Conservation (phyloP, 2,329 filamentous ascomycete species). For the Fusarium sp. region DNA sequence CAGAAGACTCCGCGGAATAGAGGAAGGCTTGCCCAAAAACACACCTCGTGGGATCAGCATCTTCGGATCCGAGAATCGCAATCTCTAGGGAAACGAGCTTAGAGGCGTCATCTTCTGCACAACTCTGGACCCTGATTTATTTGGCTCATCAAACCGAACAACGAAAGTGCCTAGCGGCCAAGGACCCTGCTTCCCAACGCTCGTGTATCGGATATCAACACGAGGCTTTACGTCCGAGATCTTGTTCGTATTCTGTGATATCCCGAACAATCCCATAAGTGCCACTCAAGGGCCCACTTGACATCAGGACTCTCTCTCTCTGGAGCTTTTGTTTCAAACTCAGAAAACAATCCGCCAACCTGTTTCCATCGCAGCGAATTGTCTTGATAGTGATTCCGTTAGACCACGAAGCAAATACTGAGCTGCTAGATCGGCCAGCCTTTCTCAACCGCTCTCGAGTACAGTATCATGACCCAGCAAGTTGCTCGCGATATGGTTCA, state of each 20-base stretch:
- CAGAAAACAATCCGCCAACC: background rate
- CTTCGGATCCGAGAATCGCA: background rate
- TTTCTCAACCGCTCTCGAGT: background rate
- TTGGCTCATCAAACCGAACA: background rate
- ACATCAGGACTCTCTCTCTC: conserved; percentile 2
- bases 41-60: background rate
- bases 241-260: background rate
- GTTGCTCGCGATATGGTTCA: conserved; percentile 2
- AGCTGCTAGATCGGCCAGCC: background rate
- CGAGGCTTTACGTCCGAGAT: background rate
- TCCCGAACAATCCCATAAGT: background rate
- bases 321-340: background rate
- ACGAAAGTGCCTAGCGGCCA: background rate
- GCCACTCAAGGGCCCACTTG: conserved; percentile 6
- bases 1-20: background rate
- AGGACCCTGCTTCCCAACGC: background rate
- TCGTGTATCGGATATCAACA: background rate
- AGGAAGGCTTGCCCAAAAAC: background rate
- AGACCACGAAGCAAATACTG: background rate
- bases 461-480: background rate
- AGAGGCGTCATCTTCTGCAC: background rate
- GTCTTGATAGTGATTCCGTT: background rate
- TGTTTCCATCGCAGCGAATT: background rate
- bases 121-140: background rate
- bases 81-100: background rate